Base-by-base conservation (phyloP, 2,329 filamentous ascomycete species). In the Neonectria coccinea region DNA sequence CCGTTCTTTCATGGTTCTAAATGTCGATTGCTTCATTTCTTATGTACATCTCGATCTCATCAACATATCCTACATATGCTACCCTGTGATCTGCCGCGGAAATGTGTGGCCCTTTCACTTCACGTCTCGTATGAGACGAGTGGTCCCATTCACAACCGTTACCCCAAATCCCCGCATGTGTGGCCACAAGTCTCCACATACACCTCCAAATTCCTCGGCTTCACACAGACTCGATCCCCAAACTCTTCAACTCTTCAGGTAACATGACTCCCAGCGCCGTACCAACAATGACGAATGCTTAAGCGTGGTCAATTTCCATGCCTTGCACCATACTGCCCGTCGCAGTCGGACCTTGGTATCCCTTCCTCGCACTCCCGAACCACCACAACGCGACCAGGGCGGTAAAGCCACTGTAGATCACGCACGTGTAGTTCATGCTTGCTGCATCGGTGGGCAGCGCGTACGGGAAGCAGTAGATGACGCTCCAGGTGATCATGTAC, bases 391-490 rank as follows among this genome's bases (percentile, higher is more conserved):
- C 77, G 1, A 82, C 77, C 27, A 83, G 70, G 0, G 78, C 67
- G 0, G 81, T 79, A 36, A 84, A 70, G 0, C 77, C 81, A 3
- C 81, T 82, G 68, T 79, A 81, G 22, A 85, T 83, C 18, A 84
- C 61, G 16, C 76, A 79, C 11, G 77, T 74, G 55, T 84, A 88
- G 72, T 88, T 89, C 86, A 88, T 88, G 44, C 77, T 83, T 11
- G 74, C 70, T 0, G 80, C 79, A 1, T 75, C 74, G 0, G 81
- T 81, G 0, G 86, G 86, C 22, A 84, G 60, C 0, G 80, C 71
- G 55, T 80, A 81, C 0, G 86, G 85, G 71, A 88, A 91, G 72
- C 86, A 89, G 73, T 88, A 91, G 41, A 91, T 87, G 9, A 91
- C 84, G 4, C 87, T 83, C 75, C 88, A 91, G 0, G 84, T 83